A percentile compares a stretch with the other conserved stretches of the same genome.
These are phyloP conservation scores for Pseudodiploospora longispora DNA, from an alignment of 2,329 filamentous ascomycete genomes.

Conservation along the genomic window DNA sequence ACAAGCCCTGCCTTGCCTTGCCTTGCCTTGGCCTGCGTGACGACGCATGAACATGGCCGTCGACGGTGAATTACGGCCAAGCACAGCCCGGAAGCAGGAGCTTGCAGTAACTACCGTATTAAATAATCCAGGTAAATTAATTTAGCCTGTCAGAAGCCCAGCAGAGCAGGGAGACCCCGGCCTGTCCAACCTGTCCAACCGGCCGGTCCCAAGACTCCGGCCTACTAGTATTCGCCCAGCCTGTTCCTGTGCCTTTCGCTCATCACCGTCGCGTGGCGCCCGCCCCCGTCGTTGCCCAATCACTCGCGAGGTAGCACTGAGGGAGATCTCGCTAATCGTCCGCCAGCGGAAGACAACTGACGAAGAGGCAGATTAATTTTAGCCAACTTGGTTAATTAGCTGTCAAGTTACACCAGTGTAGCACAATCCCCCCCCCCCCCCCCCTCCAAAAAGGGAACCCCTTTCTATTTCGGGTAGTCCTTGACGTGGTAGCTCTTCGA, in stretches of 20 bases:
- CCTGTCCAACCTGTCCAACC: too few species aligned
- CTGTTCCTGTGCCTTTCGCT: neutral
- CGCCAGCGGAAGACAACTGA: slow-evolving; percentile 1
- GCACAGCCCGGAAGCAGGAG: too few species aligned
- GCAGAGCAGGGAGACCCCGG: too few species aligned
- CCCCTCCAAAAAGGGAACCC: neutral
- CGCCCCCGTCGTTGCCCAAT: slow-evolving; percentile 1
- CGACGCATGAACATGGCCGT: too few species aligned
- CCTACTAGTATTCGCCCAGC: neutral
- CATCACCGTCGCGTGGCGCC: slow-evolving; percentile 3
- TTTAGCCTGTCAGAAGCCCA: neutral
- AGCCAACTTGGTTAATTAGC: neutral
- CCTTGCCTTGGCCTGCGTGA: too few species aligned
- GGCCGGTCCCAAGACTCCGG: too few species aligned
- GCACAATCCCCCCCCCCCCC: neutral
- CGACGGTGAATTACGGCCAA: too few species aligned
- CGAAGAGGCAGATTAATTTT: slow-evolving; percentile 3
- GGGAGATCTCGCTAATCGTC: slow-evolving; percentile 15
- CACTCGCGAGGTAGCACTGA: slow-evolving; percentile 3
- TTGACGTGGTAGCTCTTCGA: slow-evolving; percentile 95
- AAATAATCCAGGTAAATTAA: neutral
- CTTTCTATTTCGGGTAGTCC: slow-evolving; percentile 55
- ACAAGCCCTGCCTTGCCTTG: too few species aligned
- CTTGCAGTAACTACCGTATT: slow-evolving; percentile 1
- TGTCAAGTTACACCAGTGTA: neutral